Percentiles rank a stretch among this genome's conserved stretches.
Evolutionary conservation across 2,329 filamentous ascomycete genomes (phyloP).

Genomic region (Hirsutella minnesotensis): DNA sequence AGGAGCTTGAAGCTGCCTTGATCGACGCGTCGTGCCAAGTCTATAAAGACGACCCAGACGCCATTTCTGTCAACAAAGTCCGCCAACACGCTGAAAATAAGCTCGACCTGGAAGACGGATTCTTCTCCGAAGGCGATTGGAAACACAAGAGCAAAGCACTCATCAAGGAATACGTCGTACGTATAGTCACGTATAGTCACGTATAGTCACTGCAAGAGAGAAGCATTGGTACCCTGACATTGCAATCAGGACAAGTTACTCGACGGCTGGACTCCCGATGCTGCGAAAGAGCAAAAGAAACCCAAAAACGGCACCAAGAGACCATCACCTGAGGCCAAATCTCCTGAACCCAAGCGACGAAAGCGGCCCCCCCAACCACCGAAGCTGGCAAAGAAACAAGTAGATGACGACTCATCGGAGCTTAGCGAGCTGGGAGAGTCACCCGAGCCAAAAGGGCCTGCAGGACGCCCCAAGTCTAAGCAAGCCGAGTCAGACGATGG

Average conservation of each 20-base stretch:
- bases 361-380: slow-evolving; percentile 20
- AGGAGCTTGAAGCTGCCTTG: slow-evolving; percentile 33
- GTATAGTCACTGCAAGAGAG: too few species aligned
- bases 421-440: slow-evolving; percentile 3
- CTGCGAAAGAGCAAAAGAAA: slow-evolving; percentile 15
- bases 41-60: slow-evolving; percentile 30
- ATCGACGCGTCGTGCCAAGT: slow-evolving; percentile 32
- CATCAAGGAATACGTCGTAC: slow-evolving; percentile 44
- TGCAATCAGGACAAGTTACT: slow-evolving; percentile 25
- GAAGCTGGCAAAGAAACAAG: slow-evolving; percentile 17
- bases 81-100: slow-evolving; percentile 39
- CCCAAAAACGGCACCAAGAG: slow-evolving; percentile 20
- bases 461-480: slow-evolving; percentile 6
- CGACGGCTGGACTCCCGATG: slow-evolving; percentile 21
- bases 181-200: too few species aligned
- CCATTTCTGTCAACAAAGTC: slow-evolving; percentile 44
- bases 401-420: slow-evolving; percentile 7
- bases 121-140: slow-evolving; percentile 39
- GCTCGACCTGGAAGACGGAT: slow-evolving; percentile 35
- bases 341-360: slow-evolving; percentile 25
- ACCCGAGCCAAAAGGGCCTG: slow-evolving; percentile 4
- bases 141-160: slow-evolving; percentile 45
- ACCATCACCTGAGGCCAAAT: slow-evolving; percentile 18
- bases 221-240: background rate
- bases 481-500: slow-evolving; percentile 4